Base-by-base conservation (phyloP, 2,329 filamentous ascomycete species). In the Domatiomyces globalis region DNA sequence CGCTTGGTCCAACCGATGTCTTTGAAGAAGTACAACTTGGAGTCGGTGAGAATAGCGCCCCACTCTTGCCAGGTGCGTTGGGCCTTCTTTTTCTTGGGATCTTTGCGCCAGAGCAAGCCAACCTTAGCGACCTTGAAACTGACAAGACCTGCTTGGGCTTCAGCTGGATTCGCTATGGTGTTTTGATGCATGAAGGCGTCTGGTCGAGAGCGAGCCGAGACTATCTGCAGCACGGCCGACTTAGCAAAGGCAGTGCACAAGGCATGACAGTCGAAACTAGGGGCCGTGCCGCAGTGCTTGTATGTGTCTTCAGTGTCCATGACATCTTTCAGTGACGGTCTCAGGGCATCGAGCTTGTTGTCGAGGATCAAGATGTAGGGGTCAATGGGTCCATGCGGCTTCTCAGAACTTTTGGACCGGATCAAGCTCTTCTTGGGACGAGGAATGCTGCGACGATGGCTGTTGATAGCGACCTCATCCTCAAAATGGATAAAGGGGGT, bases 51-150 rank as follows among this genome's bases (percentile, higher is more conserved):
- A 53, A 98, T 85, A 20, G 88, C 92, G 49, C 92, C 92, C 92
- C 92, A 98, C 74, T 98, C 92, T 64, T 95, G 90, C 92, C 92
- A 98, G 1, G 92, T 90, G 9, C 90, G 95, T 44, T 90, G 79
- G 0, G 88, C 84, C 67, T 94, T 94, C 70, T 92, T 90, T 69
- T 90, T 95, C 70, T 94, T 95, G 1, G 77, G 72, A 57, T 95
- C 88, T 65, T 98, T 98, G 45, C 92, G 81, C 92, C 92, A 98
- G 29, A 98, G 67, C 1, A 95, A 72, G 3, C 92, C 92, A 48
- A 98, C 89, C 67, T 96, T 98, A 45, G 90, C 95, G 45, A 96
- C 85, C 61, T 95, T 95, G 64, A 98, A 94, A 67, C 96, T 90
- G 9, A 98, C 90, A 53, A 98, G 84, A 10, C 92, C 92, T 2